A percentile compares a stretch with the other conserved stretches of the same genome.
Conservation (phyloP, 164 flowering plant species). For the Stephania yunnanensis region DNA sequence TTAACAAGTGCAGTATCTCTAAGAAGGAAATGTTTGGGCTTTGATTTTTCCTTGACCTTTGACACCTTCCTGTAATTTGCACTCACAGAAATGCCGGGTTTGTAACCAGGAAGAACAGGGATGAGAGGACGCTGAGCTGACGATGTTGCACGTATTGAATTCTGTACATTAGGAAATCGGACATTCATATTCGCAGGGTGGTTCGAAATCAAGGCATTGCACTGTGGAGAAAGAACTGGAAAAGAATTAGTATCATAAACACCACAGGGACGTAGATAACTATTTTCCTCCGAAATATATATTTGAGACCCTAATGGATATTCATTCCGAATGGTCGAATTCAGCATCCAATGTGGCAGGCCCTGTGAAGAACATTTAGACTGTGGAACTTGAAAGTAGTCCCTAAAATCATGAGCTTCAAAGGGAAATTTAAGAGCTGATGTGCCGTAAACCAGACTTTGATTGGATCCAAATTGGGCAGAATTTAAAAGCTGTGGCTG, state of each 20-base stretch:
- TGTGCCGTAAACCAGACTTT: conserved; percentile 14
- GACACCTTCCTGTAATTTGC: conserved; percentile 16
- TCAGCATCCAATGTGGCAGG: conserved; percentile 34
- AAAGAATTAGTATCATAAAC: conserved; percentile 12
- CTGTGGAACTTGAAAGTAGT: conserved; percentile 23
- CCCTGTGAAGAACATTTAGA: conserved; percentile 21
- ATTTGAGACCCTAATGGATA: conserved; percentile 12
- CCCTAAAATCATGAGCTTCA: conserved; percentile 27
- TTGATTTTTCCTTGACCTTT: conserved; percentile 22
- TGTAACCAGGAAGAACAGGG: conserved; percentile 27
- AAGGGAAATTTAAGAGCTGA: conserved; percentile 38
- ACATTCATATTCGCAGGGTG: conserved; percentile 17
- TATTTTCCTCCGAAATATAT: conserved; percentile 10
- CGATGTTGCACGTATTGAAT: conserved; percentile 18
- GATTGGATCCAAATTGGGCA: conserved; percentile 18
- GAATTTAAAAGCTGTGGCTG: conserved; percentile 23
- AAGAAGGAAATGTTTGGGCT: conserved; percentile 16
- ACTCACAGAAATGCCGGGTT: conserved; percentile 16
- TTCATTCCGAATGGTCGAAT: conserved; percentile 27
- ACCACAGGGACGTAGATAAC: conserved; percentile 10
- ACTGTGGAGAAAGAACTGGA: conserved; percentile 16
- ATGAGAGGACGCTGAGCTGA: conserved; percentile 21
- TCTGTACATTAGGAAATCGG: conserved; percentile 18
- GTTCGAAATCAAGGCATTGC: conserved; percentile 14
- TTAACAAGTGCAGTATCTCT: conserved; percentile 17